phyloP scores from a whole-genome alignment of 2,329 filamentous ascomycete species.

The Dactylellina drechsleri region DNA sequence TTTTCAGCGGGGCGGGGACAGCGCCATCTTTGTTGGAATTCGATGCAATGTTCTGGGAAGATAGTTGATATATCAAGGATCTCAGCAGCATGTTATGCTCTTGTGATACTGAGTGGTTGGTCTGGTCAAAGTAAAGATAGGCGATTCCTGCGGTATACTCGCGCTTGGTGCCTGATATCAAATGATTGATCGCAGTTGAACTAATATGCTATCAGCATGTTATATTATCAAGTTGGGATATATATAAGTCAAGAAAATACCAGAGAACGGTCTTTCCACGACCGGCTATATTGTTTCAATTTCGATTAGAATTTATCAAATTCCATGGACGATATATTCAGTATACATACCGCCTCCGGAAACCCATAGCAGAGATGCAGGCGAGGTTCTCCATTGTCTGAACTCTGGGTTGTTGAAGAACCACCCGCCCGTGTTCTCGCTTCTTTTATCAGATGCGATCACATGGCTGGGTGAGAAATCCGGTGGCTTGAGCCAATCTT shows the following conservation, averaged over 20 bases:
- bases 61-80: slow-evolving; percentile 17
- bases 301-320: neutral
- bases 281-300: neutral
- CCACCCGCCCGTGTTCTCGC: slow-evolving; percentile 22
- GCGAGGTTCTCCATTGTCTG: slow-evolving; percentile 2
- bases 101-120: slow-evolving; percentile 20
- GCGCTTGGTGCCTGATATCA: neutral
- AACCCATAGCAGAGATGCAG: slow-evolving; percentile 3
- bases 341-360: slow-evolving; percentile 12
- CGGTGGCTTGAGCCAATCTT: slow-evolving; percentile 20
- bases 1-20: slow-evolving; percentile 1
- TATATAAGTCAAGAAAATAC: neutral
- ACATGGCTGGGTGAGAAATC: slow-evolving; percentile 17
- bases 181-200: slow-evolving; percentile 10
- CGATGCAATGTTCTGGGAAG: slow-evolving; percentile 5
- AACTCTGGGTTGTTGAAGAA: slow-evolving; percentile 16
- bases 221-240: too few relatives aligned
- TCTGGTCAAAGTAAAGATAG: slow-evolving; percentile 27
- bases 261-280: slow-evolving; percentile 9
- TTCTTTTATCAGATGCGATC: slow-evolving; percentile 12
- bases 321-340: neutral
- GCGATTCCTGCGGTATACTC: slow-evolving; percentile 7
- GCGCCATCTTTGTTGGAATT: neutral
- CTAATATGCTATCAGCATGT: neutral
- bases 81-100: slow-evolving; percentile 18